Percentiles rank a stretch among this genome's conserved stretches.
Evolutionary conservation across 2,329 filamentous ascomycete species (phyloP).

Genomic region (Diplodia seriata): DNA sequence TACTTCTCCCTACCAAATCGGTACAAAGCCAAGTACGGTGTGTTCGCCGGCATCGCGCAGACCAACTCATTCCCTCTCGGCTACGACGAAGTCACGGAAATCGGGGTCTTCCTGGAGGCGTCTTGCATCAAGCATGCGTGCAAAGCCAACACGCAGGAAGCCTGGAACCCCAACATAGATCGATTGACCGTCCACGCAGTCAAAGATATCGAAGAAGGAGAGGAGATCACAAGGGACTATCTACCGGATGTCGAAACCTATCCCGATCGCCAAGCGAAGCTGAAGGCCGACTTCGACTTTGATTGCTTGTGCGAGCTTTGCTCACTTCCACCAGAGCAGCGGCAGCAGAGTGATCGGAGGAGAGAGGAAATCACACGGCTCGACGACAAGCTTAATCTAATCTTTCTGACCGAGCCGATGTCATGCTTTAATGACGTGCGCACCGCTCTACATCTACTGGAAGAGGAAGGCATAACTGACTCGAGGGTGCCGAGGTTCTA

Average conservation of each 20-base stretch:
- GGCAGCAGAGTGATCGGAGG: conserved; percentile 44
- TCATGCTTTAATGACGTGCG: conserved; percentile 38
- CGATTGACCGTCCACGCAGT: conserved; percentile 45
- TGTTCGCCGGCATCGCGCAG: conserved; percentile 41
- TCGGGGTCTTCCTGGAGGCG: conserved; percentile 46
- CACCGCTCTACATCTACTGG: conserved; percentile 40
- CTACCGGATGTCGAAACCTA: conserved; percentile 38
- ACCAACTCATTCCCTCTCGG: conserved; percentile 45
- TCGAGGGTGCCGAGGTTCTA: conserved; percentile 38
- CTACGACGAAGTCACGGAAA: conserved; percentile 36
- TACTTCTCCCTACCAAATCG: conserved; percentile 45
- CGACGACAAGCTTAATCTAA: conserved; percentile 38
- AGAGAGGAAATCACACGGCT: conserved; percentile 37
- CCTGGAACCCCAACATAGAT: conserved; percentile 46
- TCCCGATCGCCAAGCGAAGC: conserved; percentile 37
- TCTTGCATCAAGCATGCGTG: conserved; percentile 50
- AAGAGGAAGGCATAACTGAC: conserved; percentile 38
- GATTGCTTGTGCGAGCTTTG: conserved; percentile 48
- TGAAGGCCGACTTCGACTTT: conserved; percentile 45
- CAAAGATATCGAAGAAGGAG: conserved; percentile 44
- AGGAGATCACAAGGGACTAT: conserved; percentile 50
- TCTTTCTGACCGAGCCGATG: not conserved
- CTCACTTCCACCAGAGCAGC: conserved; percentile 44
- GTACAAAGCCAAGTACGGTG: conserved; percentile 35
- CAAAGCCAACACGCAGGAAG: conserved; percentile 46